A percentile compares a stretch with the other conserved stretches of the same genome.
Conservation (phyloP, 2,329 filamentous ascomycete species). For the Zopfia rhizophila region DNA sequence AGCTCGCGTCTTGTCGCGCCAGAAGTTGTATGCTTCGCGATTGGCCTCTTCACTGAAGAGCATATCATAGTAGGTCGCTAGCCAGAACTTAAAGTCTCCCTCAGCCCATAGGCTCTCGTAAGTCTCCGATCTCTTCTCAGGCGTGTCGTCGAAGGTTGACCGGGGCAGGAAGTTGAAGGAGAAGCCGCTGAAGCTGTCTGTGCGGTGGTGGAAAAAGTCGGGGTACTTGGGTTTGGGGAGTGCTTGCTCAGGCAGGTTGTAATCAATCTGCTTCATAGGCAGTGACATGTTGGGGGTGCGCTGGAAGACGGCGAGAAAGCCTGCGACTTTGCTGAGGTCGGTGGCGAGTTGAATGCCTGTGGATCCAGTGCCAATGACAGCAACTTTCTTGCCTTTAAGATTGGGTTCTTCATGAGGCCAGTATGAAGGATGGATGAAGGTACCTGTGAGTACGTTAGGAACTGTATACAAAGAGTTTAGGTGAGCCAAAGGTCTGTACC, state of each 20-base stretch:
- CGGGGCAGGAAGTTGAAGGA: conserved; percentile 30
- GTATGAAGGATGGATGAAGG: conserved; percentile 65
- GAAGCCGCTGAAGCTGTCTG: conserved; percentile 29
- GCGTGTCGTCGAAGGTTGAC: conserved; percentile 31
- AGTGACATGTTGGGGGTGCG: conserved; percentile 61
- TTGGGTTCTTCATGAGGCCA: conserved; percentile 67
- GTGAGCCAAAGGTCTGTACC: conserved; percentile 13
- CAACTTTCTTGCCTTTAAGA: conserved; percentile 66
- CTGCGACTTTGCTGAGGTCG: conserved; percentile 63
- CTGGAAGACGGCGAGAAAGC: conserved; percentile 67
- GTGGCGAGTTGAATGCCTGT: conserved; percentile 71
- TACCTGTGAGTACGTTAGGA: conserved; percentile 11
- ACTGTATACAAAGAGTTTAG: neutral
- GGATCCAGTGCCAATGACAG: conserved; percentile 70
- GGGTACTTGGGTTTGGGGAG: conserved; percentile 41
- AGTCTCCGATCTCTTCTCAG: conserved; percentile 22
- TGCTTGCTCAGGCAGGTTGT: conserved; percentile 58
- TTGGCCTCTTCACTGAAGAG: conserved; percentile 51
- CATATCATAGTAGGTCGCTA: conserved; percentile 47
- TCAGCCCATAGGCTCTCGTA: conserved; percentile 34
- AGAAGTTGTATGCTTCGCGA: conserved; percentile 56
- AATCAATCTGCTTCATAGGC: conserved; percentile 34
- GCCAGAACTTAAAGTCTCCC: conserved; percentile 36
- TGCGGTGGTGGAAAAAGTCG: conserved; percentile 14
- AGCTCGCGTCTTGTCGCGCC: conserved; percentile 51